A percentile compares a stretch with the other conserved stretches of the same genome.
These are phyloP conservation scores for Kalmusia sp. DNA, from an alignment of 2,329 filamentous ascomycete species.

Conservation along the genomic window DNA sequence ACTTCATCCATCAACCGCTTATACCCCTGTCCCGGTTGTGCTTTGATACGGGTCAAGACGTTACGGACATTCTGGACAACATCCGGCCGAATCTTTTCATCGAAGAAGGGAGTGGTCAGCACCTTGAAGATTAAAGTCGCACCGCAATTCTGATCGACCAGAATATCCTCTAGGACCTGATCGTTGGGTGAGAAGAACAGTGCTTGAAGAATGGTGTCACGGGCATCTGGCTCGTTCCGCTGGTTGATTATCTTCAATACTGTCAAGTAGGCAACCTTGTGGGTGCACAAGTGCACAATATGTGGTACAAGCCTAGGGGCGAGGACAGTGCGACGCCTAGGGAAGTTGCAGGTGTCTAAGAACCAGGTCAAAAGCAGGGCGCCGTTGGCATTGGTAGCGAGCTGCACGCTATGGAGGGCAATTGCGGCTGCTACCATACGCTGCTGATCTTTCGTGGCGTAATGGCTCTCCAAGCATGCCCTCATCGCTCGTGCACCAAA, in stretches of 20 bases:
- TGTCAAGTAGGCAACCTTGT: conserved; percentile 97
- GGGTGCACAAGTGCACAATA: conserved; percentile 92
- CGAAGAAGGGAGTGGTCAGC: conserved; percentile 94
- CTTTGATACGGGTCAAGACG: conserved; percentile 88
- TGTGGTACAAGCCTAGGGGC: conserved; percentile 92
- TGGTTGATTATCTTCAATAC: conserved; percentile 99
- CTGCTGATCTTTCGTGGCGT: conserved; percentile 93
- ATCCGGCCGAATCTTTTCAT: conserved; percentile 85
- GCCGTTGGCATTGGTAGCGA: conserved; percentile 95
- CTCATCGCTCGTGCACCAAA: conserved; percentile 97
- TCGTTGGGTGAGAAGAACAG: conserved; percentile 92
- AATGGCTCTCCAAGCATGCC: conserved; percentile 94
- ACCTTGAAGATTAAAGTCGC: conserved; percentile 99
- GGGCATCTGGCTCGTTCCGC: conserved; percentile 89
- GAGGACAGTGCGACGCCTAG: conserved; percentile 86
- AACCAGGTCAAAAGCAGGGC: conserved; percentile 96
- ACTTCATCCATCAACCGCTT: conserved; percentile 99
- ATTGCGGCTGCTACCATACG: conserved; percentile 93
- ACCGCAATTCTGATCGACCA: conserved; percentile 89
- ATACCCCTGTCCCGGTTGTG: conserved; percentile 92
- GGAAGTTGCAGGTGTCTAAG: conserved; percentile 96
- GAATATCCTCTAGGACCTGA: conserved; percentile 84
- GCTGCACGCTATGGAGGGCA: conserved; percentile 93
- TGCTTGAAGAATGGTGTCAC: conserved; percentile 87
- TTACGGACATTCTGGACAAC: conserved; percentile 92